Evolutionary conservation across 1,284 basidiomycete species (phyloP).

Genomic region (Gymnopus androsaceus): DNA sequence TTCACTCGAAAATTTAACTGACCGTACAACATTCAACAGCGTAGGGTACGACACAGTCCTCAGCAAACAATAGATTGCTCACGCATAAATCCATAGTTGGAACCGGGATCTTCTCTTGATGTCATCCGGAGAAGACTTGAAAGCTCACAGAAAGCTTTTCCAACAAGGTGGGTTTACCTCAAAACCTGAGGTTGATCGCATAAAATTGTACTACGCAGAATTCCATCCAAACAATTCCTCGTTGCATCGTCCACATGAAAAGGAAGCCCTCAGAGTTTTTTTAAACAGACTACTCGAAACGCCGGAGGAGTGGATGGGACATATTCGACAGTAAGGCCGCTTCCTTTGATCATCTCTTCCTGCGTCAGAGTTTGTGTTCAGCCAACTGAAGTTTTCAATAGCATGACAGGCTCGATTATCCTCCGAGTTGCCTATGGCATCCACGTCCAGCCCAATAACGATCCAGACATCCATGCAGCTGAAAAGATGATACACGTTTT

Average conservation of each 20-base stretch:
- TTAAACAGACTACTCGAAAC: constrained; percentile 32
- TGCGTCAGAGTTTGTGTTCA: too few species aligned
- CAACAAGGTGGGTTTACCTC: constrained; percentile 28
- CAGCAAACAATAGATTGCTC: background rate
- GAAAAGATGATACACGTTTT: background rate
- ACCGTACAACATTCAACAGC: background rate
- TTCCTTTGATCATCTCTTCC: background rate
- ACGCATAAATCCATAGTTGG: background rate
- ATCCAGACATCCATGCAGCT: constrained; percentile 5
- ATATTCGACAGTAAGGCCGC: background rate
- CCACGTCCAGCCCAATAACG: background rate
- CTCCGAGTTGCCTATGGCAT: constrained; percentile 8
- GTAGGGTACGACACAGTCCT: constrained; percentile 3
- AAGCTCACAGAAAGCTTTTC: constrained; percentile 36
- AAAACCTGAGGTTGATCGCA: constrained; percentile 27
- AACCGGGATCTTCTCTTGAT: constrained; percentile 25
- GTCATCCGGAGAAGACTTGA: constrained; percentile 44
- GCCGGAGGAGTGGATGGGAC: constrained; percentile 23
- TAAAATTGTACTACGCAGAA: constrained; percentile 32
- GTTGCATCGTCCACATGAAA: background rate
- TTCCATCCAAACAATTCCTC: constrained; percentile 22
- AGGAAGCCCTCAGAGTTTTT: constrained; percentile 24
- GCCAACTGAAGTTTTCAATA: background rate
- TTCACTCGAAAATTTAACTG: too few species aligned
- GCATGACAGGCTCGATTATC: constrained; percentile 3